These are phyloP conservation scores for Mycena albidolilacea DNA, from an alignment of 768 basidiomycete genomes.

Conservation along the genomic window DNA sequence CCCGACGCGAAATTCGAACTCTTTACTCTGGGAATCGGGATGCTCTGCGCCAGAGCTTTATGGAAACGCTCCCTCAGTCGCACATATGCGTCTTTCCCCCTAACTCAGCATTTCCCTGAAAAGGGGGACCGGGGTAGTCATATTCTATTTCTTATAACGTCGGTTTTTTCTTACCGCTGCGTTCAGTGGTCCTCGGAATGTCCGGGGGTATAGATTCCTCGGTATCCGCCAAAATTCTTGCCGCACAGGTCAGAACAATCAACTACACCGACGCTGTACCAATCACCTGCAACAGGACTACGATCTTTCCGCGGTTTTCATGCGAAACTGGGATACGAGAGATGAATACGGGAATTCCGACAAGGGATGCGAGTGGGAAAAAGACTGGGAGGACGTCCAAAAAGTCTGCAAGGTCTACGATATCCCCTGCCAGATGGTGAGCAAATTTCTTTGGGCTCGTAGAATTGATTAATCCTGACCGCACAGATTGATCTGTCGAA, in stretches of 20 bases:
- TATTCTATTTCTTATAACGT: not conserved
- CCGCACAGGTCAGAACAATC: constrained; percentile 66
- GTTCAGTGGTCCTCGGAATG: constrained; percentile 89
- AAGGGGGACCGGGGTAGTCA: constrained; percentile 41
- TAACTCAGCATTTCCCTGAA: constrained; percentile 17
- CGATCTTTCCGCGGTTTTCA: constrained; percentile 90
- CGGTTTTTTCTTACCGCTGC: not conserved
- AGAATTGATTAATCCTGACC: constrained; percentile 22
- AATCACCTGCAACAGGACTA: constrained; percentile 67
- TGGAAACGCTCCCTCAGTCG: constrained; percentile 22
- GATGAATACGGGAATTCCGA: constrained; percentile 82
- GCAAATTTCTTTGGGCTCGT: not conserved
- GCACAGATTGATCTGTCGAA: constrained; percentile 86
- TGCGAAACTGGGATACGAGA: constrained; percentile 96
- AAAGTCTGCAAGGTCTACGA: constrained; percentile 80
- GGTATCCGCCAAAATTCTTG: constrained; percentile 84
- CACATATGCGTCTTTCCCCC: constrained; percentile 13
- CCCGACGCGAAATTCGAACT: too few species aligned
- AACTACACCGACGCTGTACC: not conserved
- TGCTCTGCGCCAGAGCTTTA: constrained; percentile 33
- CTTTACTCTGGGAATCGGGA: not conserved
- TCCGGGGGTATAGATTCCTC: constrained; percentile 97
- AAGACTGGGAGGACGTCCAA: constrained; percentile 94
- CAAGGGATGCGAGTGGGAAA: constrained; percentile 95
- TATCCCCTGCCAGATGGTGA: constrained; percentile 82